Evolutionary conservation across 495 filamentous ascomycete genomes (phyloP).

Genomic region (Immersiella caudata): DNA sequence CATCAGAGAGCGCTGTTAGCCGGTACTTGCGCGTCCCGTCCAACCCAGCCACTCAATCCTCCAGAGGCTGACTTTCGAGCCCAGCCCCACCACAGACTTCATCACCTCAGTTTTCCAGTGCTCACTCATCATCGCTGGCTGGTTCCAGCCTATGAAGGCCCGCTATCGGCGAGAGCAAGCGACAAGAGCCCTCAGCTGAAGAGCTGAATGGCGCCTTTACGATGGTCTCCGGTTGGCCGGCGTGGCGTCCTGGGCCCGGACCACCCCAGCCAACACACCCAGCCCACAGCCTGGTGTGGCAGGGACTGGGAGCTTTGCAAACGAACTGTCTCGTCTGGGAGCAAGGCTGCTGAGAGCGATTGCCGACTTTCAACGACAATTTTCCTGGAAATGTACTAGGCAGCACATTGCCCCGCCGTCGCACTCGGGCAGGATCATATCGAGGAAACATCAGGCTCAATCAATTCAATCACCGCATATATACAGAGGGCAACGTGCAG

Average conservation of each 20-base stretch:
- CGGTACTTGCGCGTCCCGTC: conserved; percentile 6
- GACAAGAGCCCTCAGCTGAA: background rate
- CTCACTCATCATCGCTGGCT: conserved; percentile 12
- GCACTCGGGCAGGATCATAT: background rate
- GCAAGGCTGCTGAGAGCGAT: background rate
- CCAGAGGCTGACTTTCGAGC: background rate
- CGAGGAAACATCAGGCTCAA: conserved; percentile 8
- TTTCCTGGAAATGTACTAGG: background rate
- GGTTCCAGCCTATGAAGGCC: background rate
- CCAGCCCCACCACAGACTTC: background rate
- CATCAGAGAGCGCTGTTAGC: conserved; percentile 6
- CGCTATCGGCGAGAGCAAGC: background rate
- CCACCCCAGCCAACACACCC: background rate
- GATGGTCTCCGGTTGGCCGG: background rate
- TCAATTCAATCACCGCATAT: background rate
- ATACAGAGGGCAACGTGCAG: background rate
- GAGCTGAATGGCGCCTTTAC: background rate
- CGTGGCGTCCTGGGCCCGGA: background rate
- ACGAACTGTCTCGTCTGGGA: background rate
- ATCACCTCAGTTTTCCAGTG: conserved; percentile 9
- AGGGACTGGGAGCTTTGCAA: background rate
- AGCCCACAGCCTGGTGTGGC: conserved; percentile 7
- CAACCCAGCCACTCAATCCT: conserved; percentile 1
- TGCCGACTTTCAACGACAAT: background rate
- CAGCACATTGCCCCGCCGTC: background rate